Base-by-base conservation (phyloP, 768 basidiomycete genomes). In the Termitomyces titanicus region DNA sequence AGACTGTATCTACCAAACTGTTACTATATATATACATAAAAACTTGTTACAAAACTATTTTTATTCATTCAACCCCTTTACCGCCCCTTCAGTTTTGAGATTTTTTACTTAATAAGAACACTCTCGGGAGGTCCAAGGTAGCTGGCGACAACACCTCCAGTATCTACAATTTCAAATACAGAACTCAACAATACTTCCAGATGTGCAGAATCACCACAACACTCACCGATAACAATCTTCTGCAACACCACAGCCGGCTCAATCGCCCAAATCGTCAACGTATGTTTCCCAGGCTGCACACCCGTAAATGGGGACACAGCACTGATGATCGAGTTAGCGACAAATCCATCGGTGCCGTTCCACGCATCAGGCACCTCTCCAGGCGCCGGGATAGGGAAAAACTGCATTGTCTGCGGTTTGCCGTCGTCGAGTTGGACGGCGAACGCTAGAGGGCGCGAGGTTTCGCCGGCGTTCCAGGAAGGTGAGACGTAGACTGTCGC, bases 71-170 rank as follows among this genome's bases (percentile, higher is more conserved):
- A n/a, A n/a, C n/a, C n/a, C n/a, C n/a, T n/a, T n/a, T n/a, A n/a
- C n/a, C n/a, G n/a, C n/a, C n/a, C n/a, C n/a, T n/a, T n/a, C n/a
- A n/a, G n/a, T 27, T 29, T 10, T 10, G n/a, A 8, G 2, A 15
- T 38, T 13, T 27, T 46, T 59, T 42, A 63, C 51, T 50, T 57
- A 33, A 70, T 63, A 35, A 62, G 51, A 34, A 74, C 56, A 63
- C 82, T 83, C 66, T 86, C 85, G 2, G 84, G 83, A 33, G 84
- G 84, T 7, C 85, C 85, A 33, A 87, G 72, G 63, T 85, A 87
- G 59, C 82, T 84, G 0, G 77, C 67, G 45, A 67, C 60, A 6
- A 85, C 72, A 15, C 80, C 81, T 33, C 84, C 84, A 22, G 80
- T 76, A 66, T 85, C 84, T 84, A 61, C n/a, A n/a, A n/a, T n/a